phyloP scores from a whole-genome alignment of 2,329 filamentous ascomycete species.

The Aspergillus unguis region DNA sequence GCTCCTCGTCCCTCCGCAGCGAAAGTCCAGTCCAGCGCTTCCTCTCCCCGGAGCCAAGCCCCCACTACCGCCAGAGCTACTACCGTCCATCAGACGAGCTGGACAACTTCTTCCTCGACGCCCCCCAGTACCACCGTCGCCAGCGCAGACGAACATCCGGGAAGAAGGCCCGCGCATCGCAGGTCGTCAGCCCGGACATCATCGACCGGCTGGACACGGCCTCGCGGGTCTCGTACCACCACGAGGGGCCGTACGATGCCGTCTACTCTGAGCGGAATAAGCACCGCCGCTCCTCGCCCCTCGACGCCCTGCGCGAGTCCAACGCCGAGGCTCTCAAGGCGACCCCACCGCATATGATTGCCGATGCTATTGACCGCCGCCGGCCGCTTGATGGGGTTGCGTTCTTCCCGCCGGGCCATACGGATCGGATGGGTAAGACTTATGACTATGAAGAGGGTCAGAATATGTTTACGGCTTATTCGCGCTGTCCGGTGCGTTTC shows the following conservation, averaged over 20 bases:
- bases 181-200: conserved; percentile 62
- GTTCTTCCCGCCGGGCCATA: conserved; percentile 67
- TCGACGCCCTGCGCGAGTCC: conserved; percentile 70
- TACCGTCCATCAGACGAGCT: conserved; percentile 15
- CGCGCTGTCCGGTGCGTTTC: conserved; percentile 25
- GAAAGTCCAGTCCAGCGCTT: conserved; percentile 29
- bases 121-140: conserved; percentile 20
- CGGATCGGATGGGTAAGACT: conserved; percentile 64
- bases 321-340: conserved; percentile 76
- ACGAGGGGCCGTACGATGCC: conserved; percentile 87
- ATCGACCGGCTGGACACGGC: conserved; percentile 76
- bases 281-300: conserved; percentile 60
- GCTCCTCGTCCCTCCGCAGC: conserved; percentile 15
- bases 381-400: conserved; percentile 79
- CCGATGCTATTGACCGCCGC: conserved; percentile 69
- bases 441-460: conserved; percentile 83
- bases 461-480: conserved; percentile 80
- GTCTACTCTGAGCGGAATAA: conserved; percentile 71
- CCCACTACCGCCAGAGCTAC: conserved; percentile 16
- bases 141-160: conserved; percentile 12
- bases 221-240: conserved; percentile 70
- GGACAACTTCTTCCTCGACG: conserved; percentile 22
- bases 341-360: conserved; percentile 73
- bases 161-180: conserved; percentile 19
- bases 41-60: conserved; percentile 23